Conservation (phyloP, 805 yeast species). For the Kodamaea kaohsiungensis region DNA sequence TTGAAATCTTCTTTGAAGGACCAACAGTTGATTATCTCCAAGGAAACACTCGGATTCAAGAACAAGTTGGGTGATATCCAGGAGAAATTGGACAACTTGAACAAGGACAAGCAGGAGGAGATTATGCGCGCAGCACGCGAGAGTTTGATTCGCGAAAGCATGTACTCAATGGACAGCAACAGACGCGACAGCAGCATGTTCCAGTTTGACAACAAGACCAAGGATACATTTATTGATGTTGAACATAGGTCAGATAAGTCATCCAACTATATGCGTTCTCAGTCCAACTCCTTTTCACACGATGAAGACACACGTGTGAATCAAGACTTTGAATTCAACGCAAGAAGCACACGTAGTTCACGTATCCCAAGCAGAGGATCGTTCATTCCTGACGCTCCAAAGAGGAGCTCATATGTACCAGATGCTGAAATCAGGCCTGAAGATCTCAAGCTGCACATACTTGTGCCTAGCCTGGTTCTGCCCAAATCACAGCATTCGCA, state of each 20-base stretch:
- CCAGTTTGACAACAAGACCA: constrained; percentile 15
- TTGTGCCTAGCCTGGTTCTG: not conserved
- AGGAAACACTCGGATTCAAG: constrained; percentile 54
- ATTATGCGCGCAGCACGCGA: constrained; percentile 14
- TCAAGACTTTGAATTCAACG: constrained; percentile 1
- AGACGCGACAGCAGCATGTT: constrained; percentile 16
- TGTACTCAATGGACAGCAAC: constrained; percentile 16
- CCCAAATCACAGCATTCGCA: not conserved
- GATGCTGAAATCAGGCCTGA: not conserved
- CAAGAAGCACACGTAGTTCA: not conserved
- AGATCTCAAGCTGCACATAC: not conserved
- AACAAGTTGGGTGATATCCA: constrained; percentile 35
- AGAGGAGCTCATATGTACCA: not conserved
- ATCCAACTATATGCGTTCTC: not conserved
- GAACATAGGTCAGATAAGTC: constrained; percentile 7
- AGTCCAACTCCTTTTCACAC: constrained; percentile 3
- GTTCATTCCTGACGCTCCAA: not conserved
- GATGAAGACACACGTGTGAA: constrained; percentile 8
- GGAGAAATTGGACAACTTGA: constrained; percentile 17
- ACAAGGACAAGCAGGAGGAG: constrained; percentile 15
- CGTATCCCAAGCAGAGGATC: not conserved
- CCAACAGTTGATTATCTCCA: constrained; percentile 49
- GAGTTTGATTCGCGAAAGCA: constrained; percentile 16
- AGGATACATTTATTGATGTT: constrained; percentile 13
- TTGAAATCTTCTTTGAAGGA: constrained; percentile 51